Evolutionary conservation across 2,329 filamentous ascomycete species (phyloP), one percentile per base, ranked within the genome.

Genomic region (Phialocephala sp.): DNA sequence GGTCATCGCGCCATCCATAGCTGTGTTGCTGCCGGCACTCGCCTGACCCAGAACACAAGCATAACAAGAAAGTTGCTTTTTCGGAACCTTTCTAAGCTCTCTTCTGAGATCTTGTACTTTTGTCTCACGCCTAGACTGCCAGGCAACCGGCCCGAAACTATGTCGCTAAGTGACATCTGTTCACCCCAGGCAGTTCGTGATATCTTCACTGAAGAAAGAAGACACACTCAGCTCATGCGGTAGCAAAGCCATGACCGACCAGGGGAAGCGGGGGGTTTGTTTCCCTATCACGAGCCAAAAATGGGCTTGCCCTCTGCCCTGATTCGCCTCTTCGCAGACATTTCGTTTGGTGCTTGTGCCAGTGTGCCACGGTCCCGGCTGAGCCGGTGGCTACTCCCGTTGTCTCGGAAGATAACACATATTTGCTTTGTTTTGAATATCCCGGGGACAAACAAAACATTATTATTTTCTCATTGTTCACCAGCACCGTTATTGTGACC

Each of bases 81-180:
- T 11, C 50, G 24, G 50, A 35, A 35, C 50, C n/a, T 35, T 4
- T 54, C 15, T 18, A 2, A 32, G 18, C 11, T 15, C 12, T 15
- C 24, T 24, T 18, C 11, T 18, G 24, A 27, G 50, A 54, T 54
- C 50, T 32, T 27, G 50, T 54, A 54, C 24, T 27, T 9, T 47
- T 47, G 43, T 47, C 43, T 47, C 43, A 47, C 3, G n/a, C 43
- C 43, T 18, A 24, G 24, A 54, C 50, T 32, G 32, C 50, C 24
- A 32, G 27, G 22, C 50, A 54, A 54, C 50, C 50, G 24, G 50
- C 15, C 50, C 14, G 2, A 4, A 50, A 24, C 50, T 14, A 54
- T 54, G 50, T 54, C 35, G 50, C 50, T 54, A 54, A 54, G 24
- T 54, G 24, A 54, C 50, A 32, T 54, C 50, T 35, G 12, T 20